Percentiles rank a stretch among this genome's conserved stretches.
phyloP scores from a whole-genome alignment of 805 yeast genomes.

The Candida nitratophila region DNA sequence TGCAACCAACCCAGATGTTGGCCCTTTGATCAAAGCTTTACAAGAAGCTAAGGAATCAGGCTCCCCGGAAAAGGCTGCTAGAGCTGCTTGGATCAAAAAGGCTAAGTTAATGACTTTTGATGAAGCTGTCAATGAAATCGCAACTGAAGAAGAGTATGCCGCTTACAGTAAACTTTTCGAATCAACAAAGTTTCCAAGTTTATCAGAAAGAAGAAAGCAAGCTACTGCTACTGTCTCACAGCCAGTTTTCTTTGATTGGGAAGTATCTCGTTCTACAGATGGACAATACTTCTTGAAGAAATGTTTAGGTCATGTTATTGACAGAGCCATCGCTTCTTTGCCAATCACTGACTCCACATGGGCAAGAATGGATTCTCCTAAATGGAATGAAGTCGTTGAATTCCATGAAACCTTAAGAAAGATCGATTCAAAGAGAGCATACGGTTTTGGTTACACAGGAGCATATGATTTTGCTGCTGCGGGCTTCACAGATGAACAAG shows the following conservation, averaged over 20 bases:
- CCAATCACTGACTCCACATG: constrained; percentile 56
- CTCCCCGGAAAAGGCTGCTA: constrained; percentile 22
- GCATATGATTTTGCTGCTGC: constrained; percentile 54
- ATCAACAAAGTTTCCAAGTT: constrained; percentile 10
- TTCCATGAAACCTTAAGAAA: constrained; percentile 43
- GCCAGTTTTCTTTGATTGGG: constrained; percentile 47
- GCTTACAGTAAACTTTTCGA: constrained; percentile 8
- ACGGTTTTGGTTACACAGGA: constrained; percentile 57
- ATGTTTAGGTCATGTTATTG: constrained; percentile 48
- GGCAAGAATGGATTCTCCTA: constrained; percentile 61
- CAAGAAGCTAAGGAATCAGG: constrained; percentile 35
- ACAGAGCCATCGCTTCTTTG: constrained; percentile 45
- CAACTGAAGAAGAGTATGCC: constrained; percentile 16
- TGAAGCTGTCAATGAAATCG: constrained; percentile 38
- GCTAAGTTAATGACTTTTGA: constrained; percentile 40
- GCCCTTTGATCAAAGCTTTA: constrained; percentile 40
- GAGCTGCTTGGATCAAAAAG: constrained; percentile 39
- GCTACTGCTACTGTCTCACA: constrained; percentile 20
- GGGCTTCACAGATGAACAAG: constrained; percentile 41
- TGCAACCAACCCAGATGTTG: constrained; percentile 26
- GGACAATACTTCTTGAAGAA: constrained; percentile 46
- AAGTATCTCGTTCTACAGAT: constrained; percentile 52
- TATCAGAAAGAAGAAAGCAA: constrained; percentile 14
- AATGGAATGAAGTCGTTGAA: constrained; percentile 40
- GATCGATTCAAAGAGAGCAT: constrained; percentile 41